These are phyloP conservation scores for Antitrichia curtipendula DNA, from an alignment of 225 moss, liverwort and hornwort genomes.

Conservation along the genomic window DNA sequence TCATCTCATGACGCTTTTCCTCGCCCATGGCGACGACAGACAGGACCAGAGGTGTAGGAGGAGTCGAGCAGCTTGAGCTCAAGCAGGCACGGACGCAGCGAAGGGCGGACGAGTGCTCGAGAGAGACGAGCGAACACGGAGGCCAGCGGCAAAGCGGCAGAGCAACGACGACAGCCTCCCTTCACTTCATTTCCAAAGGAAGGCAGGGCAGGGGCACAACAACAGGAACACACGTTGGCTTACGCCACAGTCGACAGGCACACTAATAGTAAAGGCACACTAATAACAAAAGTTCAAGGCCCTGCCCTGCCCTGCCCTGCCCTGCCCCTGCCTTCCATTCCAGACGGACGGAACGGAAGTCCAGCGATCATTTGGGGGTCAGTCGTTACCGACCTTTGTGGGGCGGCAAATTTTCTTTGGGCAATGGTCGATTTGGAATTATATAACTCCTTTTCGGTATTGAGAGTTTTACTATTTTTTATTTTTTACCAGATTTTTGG, in stretches of 20 bases:
- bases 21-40: conserved; percentile 55
- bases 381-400: too few relatives aligned
- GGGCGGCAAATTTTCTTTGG: too few relatives aligned
- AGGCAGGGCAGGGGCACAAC: neutral
- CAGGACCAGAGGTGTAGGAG: neutral
- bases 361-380: too few relatives aligned
- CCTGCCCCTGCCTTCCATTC: too few relatives aligned
- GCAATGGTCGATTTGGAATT: too few relatives aligned
- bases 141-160: neutral
- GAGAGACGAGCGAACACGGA: neutral
- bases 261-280: neutral
- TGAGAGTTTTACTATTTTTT: too few relatives aligned
- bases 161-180: neutral
- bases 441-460: too few relatives aligned
- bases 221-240: neutral
- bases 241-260: neutral
- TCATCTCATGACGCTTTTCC: conserved; percentile 99
- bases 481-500: too few relatives aligned
- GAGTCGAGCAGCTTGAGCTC: neutral
- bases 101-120: too few relatives aligned
- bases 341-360: too few relatives aligned
- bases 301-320: too few relatives aligned
- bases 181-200: neutral
- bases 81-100: neutral
- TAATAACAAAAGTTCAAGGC: neutral